These are phyloP conservation scores for Lactuca sativa DNA, from an alignment of 129 eudicot species.

Conservation along the genomic window DNA sequence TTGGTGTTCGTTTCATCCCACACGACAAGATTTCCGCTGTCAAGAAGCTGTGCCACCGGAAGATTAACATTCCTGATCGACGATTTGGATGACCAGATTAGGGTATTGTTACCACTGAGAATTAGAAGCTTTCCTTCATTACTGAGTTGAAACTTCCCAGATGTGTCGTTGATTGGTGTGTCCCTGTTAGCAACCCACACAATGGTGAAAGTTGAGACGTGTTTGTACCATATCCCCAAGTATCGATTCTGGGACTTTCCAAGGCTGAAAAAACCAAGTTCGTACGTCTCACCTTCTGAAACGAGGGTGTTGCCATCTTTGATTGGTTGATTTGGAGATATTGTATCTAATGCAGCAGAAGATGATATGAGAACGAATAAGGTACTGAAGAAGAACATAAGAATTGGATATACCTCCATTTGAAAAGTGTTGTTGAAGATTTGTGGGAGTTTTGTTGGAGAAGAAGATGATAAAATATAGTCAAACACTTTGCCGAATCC, in stretches of 20 bases:
- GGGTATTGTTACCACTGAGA: not conserved
- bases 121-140: conserved; percentile 6
- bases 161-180: conserved; percentile 12
- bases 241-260: not conserved
- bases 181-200: conserved; percentile 34
- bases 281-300: not conserved
- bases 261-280: not conserved
- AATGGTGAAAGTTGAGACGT: conserved; percentile 7
- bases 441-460: not conserved
- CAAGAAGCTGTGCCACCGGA: conserved; percentile 19
- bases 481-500: not conserved
- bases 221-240: conserved; percentile 16
- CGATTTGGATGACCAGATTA: conserved; percentile 15
- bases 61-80: conserved; percentile 1
- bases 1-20: conserved; percentile 5
- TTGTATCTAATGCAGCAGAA: conserved; percentile 7
- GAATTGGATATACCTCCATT: not conserved
- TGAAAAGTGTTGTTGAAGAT: not conserved
- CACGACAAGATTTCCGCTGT: conserved; percentile 24
- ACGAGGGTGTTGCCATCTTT: conserved; percentile 5
- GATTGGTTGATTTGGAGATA: conserved; percentile 9
- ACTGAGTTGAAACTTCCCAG: conserved; percentile 2
- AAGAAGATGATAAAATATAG: not conserved
- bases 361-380: not conserved
- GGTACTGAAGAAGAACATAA: not conserved